A percentile compares a stretch with the other conserved stretches of the same genome.
These are phyloP conservation scores for Tetradesmus lagerheimii DNA, from an alignment of 139 green algal species.

Conservation along the genomic window DNA sequence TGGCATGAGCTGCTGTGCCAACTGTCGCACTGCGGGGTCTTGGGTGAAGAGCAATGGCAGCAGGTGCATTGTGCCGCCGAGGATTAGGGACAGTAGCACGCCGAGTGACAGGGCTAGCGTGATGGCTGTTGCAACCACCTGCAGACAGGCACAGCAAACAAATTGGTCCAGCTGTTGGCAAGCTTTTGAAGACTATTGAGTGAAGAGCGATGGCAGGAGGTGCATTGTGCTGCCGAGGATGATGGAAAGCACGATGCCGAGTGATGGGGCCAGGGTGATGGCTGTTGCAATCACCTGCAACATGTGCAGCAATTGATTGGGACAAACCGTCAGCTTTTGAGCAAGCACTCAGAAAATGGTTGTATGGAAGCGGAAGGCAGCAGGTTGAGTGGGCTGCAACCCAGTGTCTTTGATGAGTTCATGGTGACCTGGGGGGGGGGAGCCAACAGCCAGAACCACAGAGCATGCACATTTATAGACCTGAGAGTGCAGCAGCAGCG, in stretches of 20 bases:
- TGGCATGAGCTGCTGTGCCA: conserved; percentile 68
- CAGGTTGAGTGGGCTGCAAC: no score
- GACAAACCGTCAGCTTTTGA: no score
- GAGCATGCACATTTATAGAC: no score
- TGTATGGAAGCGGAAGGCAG: no score
- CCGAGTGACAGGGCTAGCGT: conserved; percentile 59
- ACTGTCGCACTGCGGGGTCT: conserved; percentile 62
- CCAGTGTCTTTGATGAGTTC: no score
- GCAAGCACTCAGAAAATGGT: no score
- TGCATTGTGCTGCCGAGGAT: conserved; percentile 43
- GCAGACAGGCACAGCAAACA: background rate
- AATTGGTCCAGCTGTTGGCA: no score
- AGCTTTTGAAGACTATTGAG: no score
- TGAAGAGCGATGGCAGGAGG: conserved; percentile 63
- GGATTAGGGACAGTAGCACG: conserved; percentile 38
- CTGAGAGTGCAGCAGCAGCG: background rate
- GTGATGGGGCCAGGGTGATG: conserved; percentile 32
- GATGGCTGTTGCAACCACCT: conserved; percentile 50
- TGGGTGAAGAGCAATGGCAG: conserved; percentile 64
- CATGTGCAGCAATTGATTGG: no score
- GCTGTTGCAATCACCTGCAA: conserved; percentile 44
- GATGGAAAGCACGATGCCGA: conserved; percentile 61
- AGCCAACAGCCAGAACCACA: no score
- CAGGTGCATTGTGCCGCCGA: conserved; percentile 43
- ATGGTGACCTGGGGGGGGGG: no score